Evolutionary conservation across 345 rosid species (phyloP), one percentile per base, ranked within the genome.

Genomic region (Melastoma malabathricum): DNA sequence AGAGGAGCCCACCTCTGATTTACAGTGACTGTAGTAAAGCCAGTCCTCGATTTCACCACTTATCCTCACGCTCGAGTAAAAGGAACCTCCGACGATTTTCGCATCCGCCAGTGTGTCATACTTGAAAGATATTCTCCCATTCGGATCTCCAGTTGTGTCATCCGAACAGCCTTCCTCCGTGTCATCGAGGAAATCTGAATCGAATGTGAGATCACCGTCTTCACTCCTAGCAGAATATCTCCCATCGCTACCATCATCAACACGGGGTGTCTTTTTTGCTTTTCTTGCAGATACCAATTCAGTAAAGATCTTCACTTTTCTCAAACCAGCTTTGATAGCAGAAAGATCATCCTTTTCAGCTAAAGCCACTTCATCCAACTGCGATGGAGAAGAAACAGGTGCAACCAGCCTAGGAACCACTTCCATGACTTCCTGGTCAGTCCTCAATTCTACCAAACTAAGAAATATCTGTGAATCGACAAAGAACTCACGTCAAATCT

Each of bases 321-420:
- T 78, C 45, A 90, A 70, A 48, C 98, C 84, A 27, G 92, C 89
- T 74, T 90, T 81, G 2, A 89, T 76, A 44, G 82, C 94, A 66
- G 92, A 86, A 54, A 72, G 63, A 69, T 89, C 95, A 10, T 78
- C 68, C 73, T 76, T 86, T 52, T 75, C 94, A 0, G 64, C 51
- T 14, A 72, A 4, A 18, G 57, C 52, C 46, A 75, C 60, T 48
- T 83, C 93, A 22, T 66, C 75, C 0, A 74, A 64, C 18, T 59
- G 79, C n/a, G 83, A 72, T 34, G 89, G 76, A 10, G 72, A 82
- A 39, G 70, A 56, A 22, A 78, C 62, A 52, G 90, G 89, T 20
- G 79, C 72, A 39, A 82, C 25, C 12, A 77, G 79, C 39, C 72
- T 73, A 69, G 73, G 86, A 31, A 68, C 64, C 0, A 75, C 55